Evolutionary conservation across 352 stramenopile genomes (phyloP), one percentile per base, ranked within the genome.

Genomic region (Elongisporangium undulatum): DNA sequence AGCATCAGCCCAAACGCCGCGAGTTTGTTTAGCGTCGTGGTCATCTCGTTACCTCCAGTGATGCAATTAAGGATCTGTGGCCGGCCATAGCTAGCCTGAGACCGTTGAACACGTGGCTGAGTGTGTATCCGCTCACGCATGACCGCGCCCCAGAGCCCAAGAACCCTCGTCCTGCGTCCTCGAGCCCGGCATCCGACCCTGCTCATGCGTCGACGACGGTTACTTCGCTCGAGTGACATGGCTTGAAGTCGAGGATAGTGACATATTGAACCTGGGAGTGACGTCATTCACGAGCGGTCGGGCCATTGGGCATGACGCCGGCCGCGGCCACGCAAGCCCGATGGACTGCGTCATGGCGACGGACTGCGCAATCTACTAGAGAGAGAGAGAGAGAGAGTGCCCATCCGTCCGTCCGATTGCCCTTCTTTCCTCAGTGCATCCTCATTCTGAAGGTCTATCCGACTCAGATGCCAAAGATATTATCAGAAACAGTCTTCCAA

Each of bases 1-100:
- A 64, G 50, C 45, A 93, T 62, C 16, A 88, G 53, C 63, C 75
- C 61, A 56, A 84, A 72, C 53, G 77, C 79, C 38, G 29, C 29
- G 29, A 41, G 29, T 13, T 41, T 41, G 29, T 41, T 41, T 13
- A 1, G 29, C 13, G 29, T 41, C 9, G 29, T 41, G 5, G 29
- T 41, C 29, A 41, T 41, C n/a, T n/a, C n/a, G n/a, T 6, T 41
- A 2, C 8, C 13, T 1, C 29, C 13, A 41, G 13, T 41, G 13
- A 9, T 9, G 29, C 29, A 15, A 41, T 15, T 41, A 41, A 41
- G 2, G 8, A 15, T 41, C 29, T 41, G 29, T 15, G 29, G 29
- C 13, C 29, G 1, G 8, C 13, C 29, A 41, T 15, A 13, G 29
- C 9, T 9, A 41, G 29, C 8, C 29, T 13, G 29, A 41, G 9